These are phyloP conservation scores for Murraya paniculata DNA, from an alignment of 345 rosid species.

Conservation along the genomic window DNA sequence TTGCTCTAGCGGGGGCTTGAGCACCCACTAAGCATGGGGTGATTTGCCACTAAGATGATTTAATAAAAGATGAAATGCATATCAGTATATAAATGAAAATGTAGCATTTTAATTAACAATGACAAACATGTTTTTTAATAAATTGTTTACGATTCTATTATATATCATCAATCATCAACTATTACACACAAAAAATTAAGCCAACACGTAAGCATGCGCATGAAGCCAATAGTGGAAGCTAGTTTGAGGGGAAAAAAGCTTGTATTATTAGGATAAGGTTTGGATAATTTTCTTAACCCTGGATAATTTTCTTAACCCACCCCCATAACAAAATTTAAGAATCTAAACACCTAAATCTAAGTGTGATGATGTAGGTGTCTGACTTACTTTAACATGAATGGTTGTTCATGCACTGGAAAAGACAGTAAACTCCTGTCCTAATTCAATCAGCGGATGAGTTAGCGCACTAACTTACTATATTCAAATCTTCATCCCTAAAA, in stretches of 20 bases:
- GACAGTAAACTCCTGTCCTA: not conserved
- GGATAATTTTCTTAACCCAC: constrained; percentile 11
- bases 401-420: not conserved
- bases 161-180: not conserved
- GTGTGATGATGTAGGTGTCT: not conserved
- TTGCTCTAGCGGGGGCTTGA: no score
- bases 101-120: no score
- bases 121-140: not conserved
- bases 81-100: no score
- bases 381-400: not conserved
- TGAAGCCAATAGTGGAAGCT: constrained; percentile 16
- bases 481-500: not conserved
- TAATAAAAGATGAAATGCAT: not conserved
- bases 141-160: not conserved
- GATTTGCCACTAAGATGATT: not conserved
- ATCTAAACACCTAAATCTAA: not conserved
- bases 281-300: constrained; percentile 13
- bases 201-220: not conserved
- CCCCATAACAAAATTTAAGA: not conserved
- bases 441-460: not conserved
- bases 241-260: constrained; percentile 1
- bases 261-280: constrained; percentile 3
- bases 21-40: no score
- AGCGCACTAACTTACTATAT: not conserved
- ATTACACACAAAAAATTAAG: not conserved